These are phyloP conservation scores for Coniochaeta pulveracea DNA, from an alignment of 2,329 filamentous ascomycete species.

Conservation along the genomic window DNA sequence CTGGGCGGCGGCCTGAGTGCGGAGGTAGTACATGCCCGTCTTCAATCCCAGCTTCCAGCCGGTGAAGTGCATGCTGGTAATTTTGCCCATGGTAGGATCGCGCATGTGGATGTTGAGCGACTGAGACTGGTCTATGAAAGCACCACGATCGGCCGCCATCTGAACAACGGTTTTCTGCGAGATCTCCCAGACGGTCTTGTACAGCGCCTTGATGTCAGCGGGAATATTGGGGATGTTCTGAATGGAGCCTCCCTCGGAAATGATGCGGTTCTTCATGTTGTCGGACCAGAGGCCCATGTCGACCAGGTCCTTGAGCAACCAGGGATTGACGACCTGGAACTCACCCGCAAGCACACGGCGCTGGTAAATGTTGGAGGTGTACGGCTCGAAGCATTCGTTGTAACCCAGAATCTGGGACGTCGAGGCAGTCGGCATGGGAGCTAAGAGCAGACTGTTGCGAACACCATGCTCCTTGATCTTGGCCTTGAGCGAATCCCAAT, in stretches of 20 bases:
- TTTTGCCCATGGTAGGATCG: conserved; percentile 98
- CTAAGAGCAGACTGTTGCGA: conserved; percentile 89
- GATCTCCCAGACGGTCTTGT: conserved; percentile 99
- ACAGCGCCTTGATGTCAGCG: conserved; percentile 86
- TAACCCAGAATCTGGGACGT: conserved; percentile 97
- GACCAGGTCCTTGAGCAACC: conserved; percentile 94
- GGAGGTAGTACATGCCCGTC: conserved; percentile 99
- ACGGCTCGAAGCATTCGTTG: conserved; percentile 99
- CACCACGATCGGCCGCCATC: conserved; percentile 96
- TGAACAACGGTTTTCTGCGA: conserved; percentile 90
- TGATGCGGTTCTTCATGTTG: conserved; percentile 99
- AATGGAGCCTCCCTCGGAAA: conserved; percentile 88
- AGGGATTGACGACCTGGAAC: conserved; percentile 99
- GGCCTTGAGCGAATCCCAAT: conserved; percentile 82
- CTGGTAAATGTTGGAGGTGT: conserved; percentile 99
- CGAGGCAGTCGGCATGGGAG: conserved; percentile 95
- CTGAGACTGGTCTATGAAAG: conserved; percentile 98
- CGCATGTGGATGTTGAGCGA: conserved; percentile 99
- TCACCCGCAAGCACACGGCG: conserved; percentile 95
- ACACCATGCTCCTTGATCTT: conserved; percentile 89
- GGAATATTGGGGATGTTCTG: conserved; percentile 97
- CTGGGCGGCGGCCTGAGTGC: conserved; percentile 90
- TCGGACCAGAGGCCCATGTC: conserved; percentile 98
- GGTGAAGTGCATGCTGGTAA: conserved; percentile 98
- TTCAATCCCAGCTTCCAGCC: conserved; percentile 99